phyloP scores from a whole-genome alignment of 805 yeast species.

The Lipomyces chichibuensis region DNA sequence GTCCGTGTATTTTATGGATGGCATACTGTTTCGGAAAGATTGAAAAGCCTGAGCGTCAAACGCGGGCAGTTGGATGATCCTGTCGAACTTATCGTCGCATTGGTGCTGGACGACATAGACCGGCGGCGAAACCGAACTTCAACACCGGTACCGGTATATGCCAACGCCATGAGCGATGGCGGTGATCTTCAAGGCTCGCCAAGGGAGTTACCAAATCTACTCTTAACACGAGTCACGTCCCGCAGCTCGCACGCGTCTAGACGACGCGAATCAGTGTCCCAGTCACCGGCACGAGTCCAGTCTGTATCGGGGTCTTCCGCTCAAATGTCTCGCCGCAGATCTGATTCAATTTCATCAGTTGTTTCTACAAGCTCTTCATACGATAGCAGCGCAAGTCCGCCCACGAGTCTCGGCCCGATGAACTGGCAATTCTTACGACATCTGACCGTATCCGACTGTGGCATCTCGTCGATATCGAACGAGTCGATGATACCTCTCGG shows the following conservation, averaged over 20 bases:
- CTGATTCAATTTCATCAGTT: slow-evolving; percentile 17
- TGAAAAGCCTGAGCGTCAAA: slow-evolving; percentile 59
- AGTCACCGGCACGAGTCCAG: slow-evolving; percentile 21
- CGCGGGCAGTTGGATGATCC: slow-evolving; percentile 57
- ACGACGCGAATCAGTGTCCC: slow-evolving; percentile 6
- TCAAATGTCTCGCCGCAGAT: slow-evolving; percentile 1
- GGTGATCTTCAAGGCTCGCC: slow-evolving; percentile 4
- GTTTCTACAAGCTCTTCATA: slow-evolving; percentile 39
- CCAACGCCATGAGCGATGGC: background rate
- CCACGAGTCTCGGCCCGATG: slow-evolving; percentile 26
- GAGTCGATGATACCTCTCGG: slow-evolving; percentile 42
- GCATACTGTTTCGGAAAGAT: slow-evolving; percentile 58
- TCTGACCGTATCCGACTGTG: slow-evolving; percentile 49
- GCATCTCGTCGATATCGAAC: slow-evolving; percentile 44
- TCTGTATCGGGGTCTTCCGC: slow-evolving; percentile 13
- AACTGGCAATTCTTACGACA: slow-evolving; percentile 50
- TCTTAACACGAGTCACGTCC: slow-evolving; percentile 21
- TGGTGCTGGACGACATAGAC: slow-evolving; percentile 57
- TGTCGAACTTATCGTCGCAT: slow-evolving; percentile 53
- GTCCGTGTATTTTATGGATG: slow-evolving; percentile 70
- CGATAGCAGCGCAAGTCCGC: slow-evolving; percentile 36
- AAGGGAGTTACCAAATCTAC: slow-evolving; percentile 4
- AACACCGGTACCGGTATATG: slow-evolving; percentile 12
- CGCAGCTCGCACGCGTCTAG: slow-evolving; percentile 19
- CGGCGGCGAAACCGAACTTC: slow-evolving; percentile 47